Evolutionary conservation across 805 yeast species (phyloP), one percentile per base, ranked within the genome.

Genomic region (Cyberlindnera maclurae): DNA sequence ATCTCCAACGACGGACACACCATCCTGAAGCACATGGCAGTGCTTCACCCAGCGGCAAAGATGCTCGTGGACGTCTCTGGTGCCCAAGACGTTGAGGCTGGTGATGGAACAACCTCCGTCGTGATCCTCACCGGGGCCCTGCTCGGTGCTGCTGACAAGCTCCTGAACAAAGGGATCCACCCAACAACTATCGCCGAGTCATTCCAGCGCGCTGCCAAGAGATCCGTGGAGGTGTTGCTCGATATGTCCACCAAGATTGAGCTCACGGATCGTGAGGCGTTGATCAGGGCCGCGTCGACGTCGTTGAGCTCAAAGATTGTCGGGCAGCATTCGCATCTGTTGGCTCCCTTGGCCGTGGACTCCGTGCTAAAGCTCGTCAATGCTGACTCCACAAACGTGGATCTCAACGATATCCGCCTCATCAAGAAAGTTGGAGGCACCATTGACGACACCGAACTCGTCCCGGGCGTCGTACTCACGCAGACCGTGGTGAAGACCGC

Each of bases 1-100:
- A 89, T 93, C 51, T 88, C 97, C 46, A 93, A 93, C 62, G 99
- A 93, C 64, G 99, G 99, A 26, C 97, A 94, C 63, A 93, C 99
- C 3, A 93, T 93, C 51, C 69, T 90, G 51, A 80, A 85, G 54
- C 97, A 93, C 62, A 93, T 93, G 97, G 97, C 98, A 2, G 95
- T 93, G 36, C 73, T 93, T 59, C 98, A 93, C 60, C 99, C 99
- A 3, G 99, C 96, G 2, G 98, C 98, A 1, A 88, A 87, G 61
- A 89, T 90, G 43, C 68, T 90, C 50, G 98, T 90, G 38, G 95
- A 90, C 59, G 84, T 90, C 41, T 84, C 96, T 13, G 82, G 94
- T 59, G 88, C 95, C 3, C 98, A 90, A 66, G 98, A 90, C 60
- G 95, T 94, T 43, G 97, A 90, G 62, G 96, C 93, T 47, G 98